These are phyloP conservation scores for Syzygium jambos DNA, from an alignment of 345 rosid species.

Conservation along the genomic window DNA sequence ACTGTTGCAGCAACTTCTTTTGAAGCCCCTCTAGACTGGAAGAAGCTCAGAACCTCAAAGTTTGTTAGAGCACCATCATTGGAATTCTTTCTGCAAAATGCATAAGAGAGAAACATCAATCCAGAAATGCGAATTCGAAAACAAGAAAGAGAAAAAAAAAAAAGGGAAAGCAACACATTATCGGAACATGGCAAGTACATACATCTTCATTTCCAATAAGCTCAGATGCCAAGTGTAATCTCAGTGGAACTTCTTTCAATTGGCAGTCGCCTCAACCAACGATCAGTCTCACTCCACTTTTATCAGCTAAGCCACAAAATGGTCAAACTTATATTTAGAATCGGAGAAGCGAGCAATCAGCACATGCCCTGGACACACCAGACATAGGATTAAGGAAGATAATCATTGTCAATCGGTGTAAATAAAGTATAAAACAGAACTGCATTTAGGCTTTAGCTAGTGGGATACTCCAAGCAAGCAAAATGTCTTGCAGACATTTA, in stretches of 20 bases:
- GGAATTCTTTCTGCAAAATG: constrained; percentile 45
- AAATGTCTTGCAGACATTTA: background rate
- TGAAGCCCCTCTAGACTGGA: constrained; percentile 72
- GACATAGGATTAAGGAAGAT: background rate
- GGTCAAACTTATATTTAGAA: background rate
- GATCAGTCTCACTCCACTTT: background rate
- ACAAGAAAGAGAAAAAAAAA: background rate
- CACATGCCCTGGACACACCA: background rate
- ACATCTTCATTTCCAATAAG: background rate
- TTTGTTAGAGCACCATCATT: constrained; percentile 72
- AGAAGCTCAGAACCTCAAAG: constrained; percentile 60
- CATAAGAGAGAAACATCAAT: background rate
- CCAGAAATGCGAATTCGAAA: background rate
- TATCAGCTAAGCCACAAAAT: background rate
- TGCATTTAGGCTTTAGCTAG: background rate
- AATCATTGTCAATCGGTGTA: background rate
- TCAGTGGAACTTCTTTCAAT: background rate
- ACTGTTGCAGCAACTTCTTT: constrained; percentile 56
- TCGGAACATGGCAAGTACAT: background rate
- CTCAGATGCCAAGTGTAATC: background rate
- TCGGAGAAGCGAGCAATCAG: background rate
- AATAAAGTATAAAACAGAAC: background rate
- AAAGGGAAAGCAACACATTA: background rate
- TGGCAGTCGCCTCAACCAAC: background rate
- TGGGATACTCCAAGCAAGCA: background rate